Conservation (phyloP, 768 basidiomycete species). For the Clitopilus hobsonii region DNA sequence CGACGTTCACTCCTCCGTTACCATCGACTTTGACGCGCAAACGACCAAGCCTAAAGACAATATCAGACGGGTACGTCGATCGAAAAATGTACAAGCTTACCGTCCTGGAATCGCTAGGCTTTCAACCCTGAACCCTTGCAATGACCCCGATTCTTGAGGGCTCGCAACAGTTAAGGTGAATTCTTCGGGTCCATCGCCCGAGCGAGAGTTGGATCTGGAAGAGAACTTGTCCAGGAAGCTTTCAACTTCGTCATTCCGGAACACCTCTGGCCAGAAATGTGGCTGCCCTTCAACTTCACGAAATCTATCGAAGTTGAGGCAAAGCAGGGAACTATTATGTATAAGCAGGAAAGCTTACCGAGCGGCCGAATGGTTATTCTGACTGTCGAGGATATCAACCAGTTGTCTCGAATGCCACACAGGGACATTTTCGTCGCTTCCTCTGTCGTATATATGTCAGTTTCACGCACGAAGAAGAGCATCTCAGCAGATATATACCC, state of each 20-base stretch:
- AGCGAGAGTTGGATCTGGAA: conserved; percentile 9
- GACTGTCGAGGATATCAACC: conserved; percentile 31
- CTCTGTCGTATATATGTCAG: conserved; percentile 32
- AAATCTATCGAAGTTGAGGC: conserved; percentile 39
- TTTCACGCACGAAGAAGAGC: neutral
- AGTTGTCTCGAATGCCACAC: conserved; percentile 77
- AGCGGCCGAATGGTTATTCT: neutral
- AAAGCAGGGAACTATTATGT: no score
- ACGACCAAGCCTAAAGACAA: conserved; percentile 29
- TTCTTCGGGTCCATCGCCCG: conserved; percentile 11
- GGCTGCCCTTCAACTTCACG: conserved; percentile 56
- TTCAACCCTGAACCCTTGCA: conserved; percentile 68
- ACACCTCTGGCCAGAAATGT: conserved; percentile 69
- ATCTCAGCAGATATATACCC: conserved; percentile 43
- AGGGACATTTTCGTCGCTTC: conserved; percentile 83
- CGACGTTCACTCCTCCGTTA: conserved; percentile 12
- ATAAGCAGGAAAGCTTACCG: neutral
- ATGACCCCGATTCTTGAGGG: conserved; percentile 63
- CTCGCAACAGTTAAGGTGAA: conserved; percentile 75
- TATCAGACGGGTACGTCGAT: neutral
- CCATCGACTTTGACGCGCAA: conserved; percentile 23
- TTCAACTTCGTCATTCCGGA: conserved; percentile 51
- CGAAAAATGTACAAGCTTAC: conserved; percentile 31
- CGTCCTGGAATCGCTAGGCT: conserved; percentile 61
- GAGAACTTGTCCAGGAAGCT: conserved; percentile 44